Percentiles rank a stretch among this genome's conserved stretches.
phyloP scores from a whole-genome alignment of 169 alveolate genomes.

The Plasmodium knowlesi region DNA sequence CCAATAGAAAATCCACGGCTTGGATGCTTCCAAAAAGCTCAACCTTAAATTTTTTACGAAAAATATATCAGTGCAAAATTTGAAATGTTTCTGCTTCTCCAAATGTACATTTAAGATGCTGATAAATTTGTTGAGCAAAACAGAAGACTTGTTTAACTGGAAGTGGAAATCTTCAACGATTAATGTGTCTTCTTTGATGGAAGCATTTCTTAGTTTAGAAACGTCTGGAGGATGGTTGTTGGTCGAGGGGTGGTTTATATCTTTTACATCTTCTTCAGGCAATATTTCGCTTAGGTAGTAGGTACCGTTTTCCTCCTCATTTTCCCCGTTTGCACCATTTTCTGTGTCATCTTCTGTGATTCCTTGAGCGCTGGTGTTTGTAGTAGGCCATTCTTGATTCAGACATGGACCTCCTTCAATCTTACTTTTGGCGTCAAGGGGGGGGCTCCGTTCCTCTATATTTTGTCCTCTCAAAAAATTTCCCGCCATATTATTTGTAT shows the following conservation, averaged over 20 bases:
- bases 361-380: not conserved
- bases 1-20: constrained; percentile 76
- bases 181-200: constrained; percentile 22
- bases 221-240: not conserved
- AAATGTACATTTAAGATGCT: constrained; percentile 50
- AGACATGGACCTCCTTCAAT: not conserved
- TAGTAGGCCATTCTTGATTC: not conserved
- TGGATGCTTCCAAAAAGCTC: constrained; percentile 68
- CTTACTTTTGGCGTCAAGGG: not conserved
- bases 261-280: not conserved
- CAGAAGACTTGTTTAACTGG: constrained; percentile 50
- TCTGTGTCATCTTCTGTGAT: not conserved
- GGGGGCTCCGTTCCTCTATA: not conserved
- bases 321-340: not conserved
- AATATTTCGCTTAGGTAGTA: not conserved
- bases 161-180: constrained; percentile 13
- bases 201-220: not conserved
- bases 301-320: not conserved
- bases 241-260: not conserved
- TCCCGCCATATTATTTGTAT: not conserved
- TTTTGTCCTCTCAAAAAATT: not conserved
- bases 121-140: constrained; percentile 51
- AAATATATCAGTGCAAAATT: constrained; percentile 66
- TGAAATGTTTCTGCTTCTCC: constrained; percentile 65
- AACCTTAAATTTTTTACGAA: constrained; percentile 58